Evolutionary conservation across 2,329 filamentous ascomycete genomes (phyloP), one percentile per base, ranked within the genome.

Genomic region (Fusarium musae): DNA sequence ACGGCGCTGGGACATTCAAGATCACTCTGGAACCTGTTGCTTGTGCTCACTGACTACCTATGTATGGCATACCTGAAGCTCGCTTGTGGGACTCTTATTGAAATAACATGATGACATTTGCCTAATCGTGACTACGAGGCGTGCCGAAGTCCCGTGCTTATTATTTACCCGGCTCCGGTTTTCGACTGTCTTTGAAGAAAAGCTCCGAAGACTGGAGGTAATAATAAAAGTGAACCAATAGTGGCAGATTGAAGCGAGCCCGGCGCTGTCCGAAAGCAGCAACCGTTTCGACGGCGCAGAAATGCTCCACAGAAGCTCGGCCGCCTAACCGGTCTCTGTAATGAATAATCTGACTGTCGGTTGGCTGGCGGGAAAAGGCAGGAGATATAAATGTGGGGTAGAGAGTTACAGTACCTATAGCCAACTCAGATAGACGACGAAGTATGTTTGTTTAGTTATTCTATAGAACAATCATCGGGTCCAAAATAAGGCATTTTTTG

Each of bases 211-310:
- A 54, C 58, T 66, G 39, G 15, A 46, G 19, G 44, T 62, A 67
- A 70, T 62, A 67, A 70, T 50, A 39, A 47, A 46, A 67, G 44
- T 42, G 32, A 56, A 57, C 54, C 63, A 64, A 63, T 61, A 42
- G 46, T 72, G 37, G 32, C 32, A 42, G 56, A 58, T 26, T 43
- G 36, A 47, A 34, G 40, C 42, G 52, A 42, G 32, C 40, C 66
- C 34, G 39, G 40, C 57, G 42, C 37, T 54, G 54, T 44, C 73
- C 64, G 32, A 75, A 76, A 73, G 57, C 65, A 70, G 75, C 47
- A 70, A 75, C 67, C 69, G 66, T 76, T 77, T 77, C 75, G 73
- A 66, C 61, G 56, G 34, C 57, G 56, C 46, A 46, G 43, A 46
- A 46, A 30, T 37, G 47, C 54, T 54, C 70, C 63, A 70, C 69